phyloP scores from a whole-genome alignment of 176 grass and related monocot species.

The Paspalum notatum region DNA sequence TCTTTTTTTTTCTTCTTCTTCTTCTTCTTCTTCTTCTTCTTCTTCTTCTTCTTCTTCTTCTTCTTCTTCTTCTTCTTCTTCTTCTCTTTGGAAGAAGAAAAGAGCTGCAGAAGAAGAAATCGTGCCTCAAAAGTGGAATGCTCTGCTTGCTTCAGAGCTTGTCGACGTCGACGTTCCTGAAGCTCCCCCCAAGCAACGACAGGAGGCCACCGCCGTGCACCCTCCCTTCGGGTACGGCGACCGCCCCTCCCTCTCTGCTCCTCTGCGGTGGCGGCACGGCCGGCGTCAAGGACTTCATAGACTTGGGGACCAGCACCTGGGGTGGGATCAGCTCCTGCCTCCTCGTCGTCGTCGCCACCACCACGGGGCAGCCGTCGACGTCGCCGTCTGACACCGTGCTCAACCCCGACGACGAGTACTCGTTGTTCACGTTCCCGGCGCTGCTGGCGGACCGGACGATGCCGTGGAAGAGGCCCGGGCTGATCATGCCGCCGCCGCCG shows the following conservation, averaged over 20 bases:
- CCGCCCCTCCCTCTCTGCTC: slow-evolving; percentile 36
- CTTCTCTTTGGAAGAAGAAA: slow-evolving; percentile 2
- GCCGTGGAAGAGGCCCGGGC: slow-evolving; percentile 65
- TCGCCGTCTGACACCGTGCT: slow-evolving; percentile 60
- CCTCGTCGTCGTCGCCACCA: slow-evolving; percentile 24
- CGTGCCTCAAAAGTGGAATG: neutral
- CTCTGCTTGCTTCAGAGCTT: slow-evolving; percentile 30
- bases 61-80: neutral
- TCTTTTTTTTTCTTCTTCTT: neutral
- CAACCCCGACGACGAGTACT: slow-evolving; percentile 43
- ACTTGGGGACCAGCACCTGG: slow-evolving; percentile 68
- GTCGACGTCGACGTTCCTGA: slow-evolving; percentile 58
- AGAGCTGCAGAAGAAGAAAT: neutral
- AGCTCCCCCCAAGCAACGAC: slow-evolving; percentile 61
- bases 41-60: neutral
- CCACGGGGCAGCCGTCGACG: neutral
- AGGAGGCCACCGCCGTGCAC: slow-evolving; percentile 79
- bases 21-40: neutral
- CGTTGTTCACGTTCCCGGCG: slow-evolving; percentile 38
- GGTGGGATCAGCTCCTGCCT: slow-evolving; percentile 62
- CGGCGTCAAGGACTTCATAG: slow-evolving; percentile 53
- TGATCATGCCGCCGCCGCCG: slow-evolving; percentile 45
- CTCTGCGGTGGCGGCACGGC: slow-evolving; percentile 21
- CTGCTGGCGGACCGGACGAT: slow-evolving; percentile 41
- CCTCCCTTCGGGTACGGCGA: slow-evolving; percentile 55